Evolutionary conservation across 257 asterid species (phyloP).

Genomic region (Verbascum thapsus): DNA sequence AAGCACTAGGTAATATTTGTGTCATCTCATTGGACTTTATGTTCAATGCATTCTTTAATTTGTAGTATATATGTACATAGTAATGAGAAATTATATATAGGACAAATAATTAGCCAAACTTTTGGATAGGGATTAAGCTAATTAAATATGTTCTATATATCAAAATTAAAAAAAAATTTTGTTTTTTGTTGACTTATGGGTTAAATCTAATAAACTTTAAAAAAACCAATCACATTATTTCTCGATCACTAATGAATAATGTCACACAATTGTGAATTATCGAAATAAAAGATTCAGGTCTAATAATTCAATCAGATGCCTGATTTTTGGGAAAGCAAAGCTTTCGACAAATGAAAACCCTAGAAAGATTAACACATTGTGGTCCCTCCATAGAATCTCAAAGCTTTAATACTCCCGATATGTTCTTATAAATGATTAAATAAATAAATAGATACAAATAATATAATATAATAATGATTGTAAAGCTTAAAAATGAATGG

Average conservation of each 20-base stretch:
- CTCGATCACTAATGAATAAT: neutral
- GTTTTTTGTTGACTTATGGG: too few relatives aligned
- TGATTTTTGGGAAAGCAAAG: slow-evolving; percentile 22
- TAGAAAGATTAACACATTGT: slow-evolving; percentile 19
- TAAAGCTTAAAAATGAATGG: slow-evolving; percentile 41
- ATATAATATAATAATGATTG: slow-evolving; percentile 33
- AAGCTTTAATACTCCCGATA: slow-evolving; percentile 30
- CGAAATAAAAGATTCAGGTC: slow-evolving; percentile 3
- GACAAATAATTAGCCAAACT: too few relatives aligned
- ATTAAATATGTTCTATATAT: too few relatives aligned
- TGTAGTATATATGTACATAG: neutral
- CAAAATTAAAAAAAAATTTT: too few relatives aligned
- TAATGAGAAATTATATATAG: neutral
- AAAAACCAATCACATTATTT: too few relatives aligned
- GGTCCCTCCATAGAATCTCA: slow-evolving; percentile 41
- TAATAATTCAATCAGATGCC: neutral
- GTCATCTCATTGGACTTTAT: slow-evolving; percentile 29
- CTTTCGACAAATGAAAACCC: slow-evolving; percentile 26
- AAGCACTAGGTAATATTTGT: slow-evolving; percentile 28
- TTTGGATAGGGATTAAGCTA: too few relatives aligned
- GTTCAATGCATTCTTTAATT: slow-evolving; percentile 6
- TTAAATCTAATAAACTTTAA: too few relatives aligned
- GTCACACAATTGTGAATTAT: neutral
- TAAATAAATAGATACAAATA: slow-evolving; percentile 26
- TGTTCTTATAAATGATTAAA: slow-evolving; percentile 1